A percentile compares a stretch with the other conserved stretches of the same genome.
Conservation (phyloP, 768 basidiomycete species). For the Amanita rubescens region DNA sequence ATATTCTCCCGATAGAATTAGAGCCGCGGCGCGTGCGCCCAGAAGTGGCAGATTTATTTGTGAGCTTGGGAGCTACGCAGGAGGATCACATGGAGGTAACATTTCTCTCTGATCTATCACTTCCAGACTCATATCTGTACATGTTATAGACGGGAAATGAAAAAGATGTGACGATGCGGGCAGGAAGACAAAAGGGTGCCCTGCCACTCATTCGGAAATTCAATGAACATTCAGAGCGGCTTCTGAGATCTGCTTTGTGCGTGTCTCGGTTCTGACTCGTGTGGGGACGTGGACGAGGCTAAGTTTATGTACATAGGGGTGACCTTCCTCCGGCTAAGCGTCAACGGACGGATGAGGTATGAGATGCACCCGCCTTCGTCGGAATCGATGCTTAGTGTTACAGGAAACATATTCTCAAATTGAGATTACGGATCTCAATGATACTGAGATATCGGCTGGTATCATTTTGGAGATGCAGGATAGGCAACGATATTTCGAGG, state of each 20-base stretch:
- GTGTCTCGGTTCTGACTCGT: conserved; percentile 5
- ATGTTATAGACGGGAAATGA: conserved; percentile 74
- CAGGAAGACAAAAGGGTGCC: conserved; percentile 81
- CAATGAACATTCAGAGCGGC: conserved; percentile 92
- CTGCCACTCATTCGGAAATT: conserved; percentile 94
- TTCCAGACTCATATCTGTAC: conserved; percentile 1
- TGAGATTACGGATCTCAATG: conserved; percentile 80
- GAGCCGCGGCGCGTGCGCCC: conserved; percentile 67
- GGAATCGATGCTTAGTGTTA: conserved; percentile 2
- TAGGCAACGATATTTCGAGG: conserved; percentile 77
- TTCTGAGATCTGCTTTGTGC: conserved; percentile 76
- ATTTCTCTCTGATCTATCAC: background rate
- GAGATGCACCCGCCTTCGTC: background rate
- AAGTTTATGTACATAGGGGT: conserved; percentile 30
- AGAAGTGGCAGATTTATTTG: conserved; percentile 66
- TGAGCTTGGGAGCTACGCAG: conserved; percentile 81
- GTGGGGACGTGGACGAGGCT: conserved; percentile 1
- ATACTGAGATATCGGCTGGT: conserved; percentile 53
- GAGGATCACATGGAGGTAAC: conserved; percentile 87
- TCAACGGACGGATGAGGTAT: conserved; percentile 43
- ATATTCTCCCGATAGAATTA: conserved; percentile 39
- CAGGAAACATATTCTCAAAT: conserved; percentile 48
- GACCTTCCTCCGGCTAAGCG: conserved; percentile 55
- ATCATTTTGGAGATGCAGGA: conserved; percentile 86
- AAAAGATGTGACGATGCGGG: conserved; percentile 91